Percentiles rank a stretch among this genome's conserved stretches.
phyloP scores from a whole-genome alignment of 179 eudicot genomes.

The Spinacia oleracea region DNA sequence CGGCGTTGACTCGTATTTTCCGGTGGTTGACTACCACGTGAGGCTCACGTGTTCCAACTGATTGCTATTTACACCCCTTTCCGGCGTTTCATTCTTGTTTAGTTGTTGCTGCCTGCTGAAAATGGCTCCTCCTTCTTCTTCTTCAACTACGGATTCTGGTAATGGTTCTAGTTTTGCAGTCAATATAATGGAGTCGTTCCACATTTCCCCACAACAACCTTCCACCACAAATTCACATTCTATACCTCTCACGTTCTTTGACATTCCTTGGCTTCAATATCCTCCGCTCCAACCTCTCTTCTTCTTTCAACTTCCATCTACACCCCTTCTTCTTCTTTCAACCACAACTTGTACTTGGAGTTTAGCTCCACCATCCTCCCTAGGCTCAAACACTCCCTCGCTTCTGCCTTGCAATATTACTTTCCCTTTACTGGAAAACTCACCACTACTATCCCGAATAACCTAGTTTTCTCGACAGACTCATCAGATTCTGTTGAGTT shows the following conservation, averaged over 20 bases:
- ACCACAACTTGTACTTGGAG: conserved; percentile 2
- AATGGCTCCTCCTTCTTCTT: conserved; percentile 5
- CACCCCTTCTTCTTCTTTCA: conserved; percentile 45
- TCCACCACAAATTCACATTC: conserved; percentile 10
- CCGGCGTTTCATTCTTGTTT: background rate
- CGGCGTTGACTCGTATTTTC: no score
- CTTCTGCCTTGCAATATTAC: conserved; percentile 53
- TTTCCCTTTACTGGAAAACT: conserved; percentile 40
- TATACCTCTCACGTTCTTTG: conserved; percentile 57
- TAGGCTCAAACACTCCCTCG: conserved; percentile 49
- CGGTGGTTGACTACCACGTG: no score
- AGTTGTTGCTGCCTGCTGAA: background rate
- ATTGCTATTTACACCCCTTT: no score
- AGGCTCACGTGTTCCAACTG: no score
- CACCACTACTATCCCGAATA: conserved; percentile 4
- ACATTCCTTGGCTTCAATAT: conserved; percentile 48
- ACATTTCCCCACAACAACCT: conserved; percentile 35
- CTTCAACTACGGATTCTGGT: background rate
- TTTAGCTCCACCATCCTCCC: conserved; percentile 38
- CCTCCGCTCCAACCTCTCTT: conserved; percentile 53
- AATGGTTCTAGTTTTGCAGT: background rate
- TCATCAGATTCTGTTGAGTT: conserved; percentile 26
- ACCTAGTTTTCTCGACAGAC: conserved; percentile 19
- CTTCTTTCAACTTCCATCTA: conserved; percentile 37
- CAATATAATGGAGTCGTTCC: conserved; percentile 28